Percentiles rank a stretch among this genome's conserved stretches.
phyloP scores from a whole-genome alignment of 169 alveolate genomes.

The Plasmodium billcollinsi region DNA sequence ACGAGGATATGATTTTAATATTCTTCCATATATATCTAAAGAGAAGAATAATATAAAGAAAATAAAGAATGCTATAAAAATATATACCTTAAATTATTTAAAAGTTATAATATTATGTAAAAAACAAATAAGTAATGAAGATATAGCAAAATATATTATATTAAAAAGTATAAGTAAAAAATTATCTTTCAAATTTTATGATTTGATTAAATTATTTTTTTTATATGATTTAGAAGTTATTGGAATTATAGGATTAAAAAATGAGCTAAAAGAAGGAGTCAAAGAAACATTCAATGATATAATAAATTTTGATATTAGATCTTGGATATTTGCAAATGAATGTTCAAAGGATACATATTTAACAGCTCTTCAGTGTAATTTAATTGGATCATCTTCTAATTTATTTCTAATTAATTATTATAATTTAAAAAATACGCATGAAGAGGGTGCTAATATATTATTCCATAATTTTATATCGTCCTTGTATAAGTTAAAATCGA shows the following conservation, averaged over 20 bases:
- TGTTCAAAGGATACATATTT: conserved; percentile 67
- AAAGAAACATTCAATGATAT: conserved; percentile 52
- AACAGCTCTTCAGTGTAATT: conserved; percentile 63
- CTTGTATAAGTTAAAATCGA: conserved; percentile 50
- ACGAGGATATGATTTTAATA: conserved; percentile 70
- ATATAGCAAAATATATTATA: conserved; percentile 62
- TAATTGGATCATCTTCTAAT: conserved; percentile 46
- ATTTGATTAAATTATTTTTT: conserved; percentile 66
- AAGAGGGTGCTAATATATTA: conserved; percentile 25
- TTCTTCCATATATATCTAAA: conserved; percentile 53
- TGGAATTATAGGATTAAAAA: conserved; percentile 74
- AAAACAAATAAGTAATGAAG: conserved; percentile 67
- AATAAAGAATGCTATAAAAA: conserved; percentile 45
- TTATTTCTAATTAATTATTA: conserved; percentile 54
- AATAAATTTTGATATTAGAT: conserved; percentile 67
- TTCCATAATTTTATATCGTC: conserved; percentile 76
- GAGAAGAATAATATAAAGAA: conserved; percentile 44
- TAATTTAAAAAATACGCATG: conserved; percentile 9
- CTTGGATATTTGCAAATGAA: conserved; percentile 77
- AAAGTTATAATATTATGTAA: conserved; percentile 68
- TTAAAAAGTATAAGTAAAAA: conserved; percentile 34
- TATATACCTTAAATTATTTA: conserved; percentile 71
- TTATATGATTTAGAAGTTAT: conserved; percentile 60
- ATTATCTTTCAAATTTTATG: conserved; percentile 40
- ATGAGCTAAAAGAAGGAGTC: conserved; percentile 57